Conservation (phyloP, 1,284 basidiomycete genomes). For the Leccinum subrobustum region DNA sequence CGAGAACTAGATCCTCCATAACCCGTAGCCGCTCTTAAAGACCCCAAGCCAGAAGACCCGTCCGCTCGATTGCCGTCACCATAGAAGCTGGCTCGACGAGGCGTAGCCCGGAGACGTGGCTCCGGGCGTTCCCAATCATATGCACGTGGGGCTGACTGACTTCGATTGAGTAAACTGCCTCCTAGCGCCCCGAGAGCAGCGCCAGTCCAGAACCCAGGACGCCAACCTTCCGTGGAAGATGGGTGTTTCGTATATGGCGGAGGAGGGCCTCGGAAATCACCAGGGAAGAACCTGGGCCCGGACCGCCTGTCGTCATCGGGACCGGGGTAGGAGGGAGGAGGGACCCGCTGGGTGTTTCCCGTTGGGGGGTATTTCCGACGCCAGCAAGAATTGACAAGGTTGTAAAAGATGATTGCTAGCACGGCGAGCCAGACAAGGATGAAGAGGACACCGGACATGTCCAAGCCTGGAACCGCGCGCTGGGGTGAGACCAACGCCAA, state of each 20-base stretch:
- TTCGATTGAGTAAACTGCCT: conserved; percentile 52
- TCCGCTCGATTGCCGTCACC: conserved; percentile 58
- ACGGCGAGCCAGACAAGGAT: conserved; percentile 54
- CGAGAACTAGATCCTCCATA: conserved; percentile 66
- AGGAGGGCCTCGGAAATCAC: conserved; percentile 55
- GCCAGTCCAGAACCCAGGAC: conserved; percentile 83
- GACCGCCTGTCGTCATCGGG: conserved; percentile 24
- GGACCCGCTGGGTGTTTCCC: conserved; percentile 24
- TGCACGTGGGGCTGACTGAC: conserved; percentile 29
- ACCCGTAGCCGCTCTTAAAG: conserved; percentile 66
- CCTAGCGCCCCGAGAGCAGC: conserved; percentile 67
- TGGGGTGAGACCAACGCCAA: not conserved
- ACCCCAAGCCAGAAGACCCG: conserved; percentile 63
- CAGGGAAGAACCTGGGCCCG: conserved; percentile 50
- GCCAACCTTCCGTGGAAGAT: conserved; percentile 37
- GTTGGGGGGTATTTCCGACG: conserved; percentile 25
- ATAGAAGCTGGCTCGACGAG: conserved; percentile 31
- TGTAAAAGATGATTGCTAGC: conserved; percentile 56
- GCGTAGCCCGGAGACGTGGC: conserved; percentile 21
- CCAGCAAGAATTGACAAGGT: conserved; percentile 54
- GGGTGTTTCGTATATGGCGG: conserved; percentile 50
- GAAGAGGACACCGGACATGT: conserved; percentile 48
- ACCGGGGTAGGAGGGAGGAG: conserved; percentile 34
- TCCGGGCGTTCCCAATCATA: conserved; percentile 56
- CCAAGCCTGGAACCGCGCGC: conserved; percentile 34